These are phyloP conservation scores for Myxozyma nipponensis DNA, from an alignment of 805 yeast species.

Conservation along the genomic window DNA sequence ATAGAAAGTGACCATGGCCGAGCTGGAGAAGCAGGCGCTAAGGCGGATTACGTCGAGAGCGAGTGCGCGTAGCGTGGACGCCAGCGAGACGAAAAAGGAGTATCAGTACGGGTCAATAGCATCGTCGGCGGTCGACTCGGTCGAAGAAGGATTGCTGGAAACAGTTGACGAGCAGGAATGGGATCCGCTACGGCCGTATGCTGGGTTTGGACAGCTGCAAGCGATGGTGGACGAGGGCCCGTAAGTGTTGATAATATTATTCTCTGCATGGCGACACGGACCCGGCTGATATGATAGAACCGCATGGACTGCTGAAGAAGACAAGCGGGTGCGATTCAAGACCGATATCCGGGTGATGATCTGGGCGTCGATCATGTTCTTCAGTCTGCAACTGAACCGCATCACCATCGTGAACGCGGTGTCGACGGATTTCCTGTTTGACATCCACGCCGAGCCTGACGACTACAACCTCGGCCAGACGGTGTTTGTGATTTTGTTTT, in stretches of 20 bases:
- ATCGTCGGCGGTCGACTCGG: not conserved
- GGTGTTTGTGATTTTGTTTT: slow-evolving; percentile 51
- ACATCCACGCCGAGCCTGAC: slow-evolving; percentile 46
- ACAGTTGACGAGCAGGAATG: not conserved
- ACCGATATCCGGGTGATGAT: slow-evolving; percentile 54
- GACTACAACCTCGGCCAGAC: slow-evolving; percentile 61
- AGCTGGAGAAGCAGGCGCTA: slow-evolving; percentile 1
- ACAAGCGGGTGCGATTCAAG: slow-evolving; percentile 46
- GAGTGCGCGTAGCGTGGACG: not conserved
- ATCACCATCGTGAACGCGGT: slow-evolving; percentile 56
- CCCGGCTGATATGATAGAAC: slow-evolving; percentile 2
- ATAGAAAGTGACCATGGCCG: not conserved
- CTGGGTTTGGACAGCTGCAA: slow-evolving; percentile 16
- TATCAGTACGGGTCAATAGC: slow-evolving; percentile 19
- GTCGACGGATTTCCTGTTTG: slow-evolving; percentile 53
- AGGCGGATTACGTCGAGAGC: not conserved
- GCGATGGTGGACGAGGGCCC: slow-evolving; percentile 18
- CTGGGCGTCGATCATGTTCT: slow-evolving; percentile 58
- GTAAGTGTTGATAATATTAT: slow-evolving; percentile 3
- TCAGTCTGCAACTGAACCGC: slow-evolving; percentile 58
- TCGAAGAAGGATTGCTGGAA: slow-evolving; percentile 1
- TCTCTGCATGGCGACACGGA: not conserved
- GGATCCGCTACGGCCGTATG: slow-evolving; percentile 5
- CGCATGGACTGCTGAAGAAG: slow-evolving; percentile 52
- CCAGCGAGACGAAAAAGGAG: not conserved